phyloP scores from a whole-genome alignment of 176 grass and related monocot genomes.

The Oryza glumipatula region DNA sequence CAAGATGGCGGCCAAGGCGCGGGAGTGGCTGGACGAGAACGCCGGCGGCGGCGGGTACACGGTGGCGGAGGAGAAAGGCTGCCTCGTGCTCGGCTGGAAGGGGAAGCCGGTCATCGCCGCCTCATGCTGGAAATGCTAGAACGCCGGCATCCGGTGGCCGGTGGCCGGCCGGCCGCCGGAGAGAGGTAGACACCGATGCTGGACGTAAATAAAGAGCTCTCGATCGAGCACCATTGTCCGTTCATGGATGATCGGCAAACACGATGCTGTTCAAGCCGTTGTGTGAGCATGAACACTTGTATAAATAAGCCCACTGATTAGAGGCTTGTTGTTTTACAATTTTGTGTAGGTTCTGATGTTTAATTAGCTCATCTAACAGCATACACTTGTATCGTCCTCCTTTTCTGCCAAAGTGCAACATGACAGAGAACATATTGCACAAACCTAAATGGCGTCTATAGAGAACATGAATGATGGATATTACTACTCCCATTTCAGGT shows the following conservation, averaged over 20 bases:
- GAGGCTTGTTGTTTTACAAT: slow-evolving; percentile 10
- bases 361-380: too few species aligned
- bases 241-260: slow-evolving; percentile 3
- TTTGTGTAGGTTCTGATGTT: slow-evolving; percentile 36
- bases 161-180: neutral
- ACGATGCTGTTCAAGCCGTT: slow-evolving; percentile 28
- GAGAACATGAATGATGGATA: too few species aligned
- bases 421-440: too few species aligned
- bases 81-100: slow-evolving; percentile 75
- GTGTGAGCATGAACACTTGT: slow-evolving; percentile 31
- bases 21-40: slow-evolving; percentile 63
- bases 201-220: too few species aligned
- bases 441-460: too few species aligned
- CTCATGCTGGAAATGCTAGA: slow-evolving; percentile 74
- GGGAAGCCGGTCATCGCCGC: slow-evolving; percentile 65
- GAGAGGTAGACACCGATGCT: too few species aligned
- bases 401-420: too few species aligned
- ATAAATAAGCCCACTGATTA: slow-evolving; percentile 36
- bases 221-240: neutral
- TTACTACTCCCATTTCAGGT: too few species aligned
- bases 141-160: too few species aligned
- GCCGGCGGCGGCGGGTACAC: slow-evolving; percentile 57
- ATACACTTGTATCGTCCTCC: too few species aligned
- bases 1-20: slow-evolving; percentile 59
- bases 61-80: slow-evolving; percentile 70